These are phyloP conservation scores for Apiospora phragmitis DNA, from an alignment of 2,329 filamentous ascomycete genomes.

Conservation along the genomic window DNA sequence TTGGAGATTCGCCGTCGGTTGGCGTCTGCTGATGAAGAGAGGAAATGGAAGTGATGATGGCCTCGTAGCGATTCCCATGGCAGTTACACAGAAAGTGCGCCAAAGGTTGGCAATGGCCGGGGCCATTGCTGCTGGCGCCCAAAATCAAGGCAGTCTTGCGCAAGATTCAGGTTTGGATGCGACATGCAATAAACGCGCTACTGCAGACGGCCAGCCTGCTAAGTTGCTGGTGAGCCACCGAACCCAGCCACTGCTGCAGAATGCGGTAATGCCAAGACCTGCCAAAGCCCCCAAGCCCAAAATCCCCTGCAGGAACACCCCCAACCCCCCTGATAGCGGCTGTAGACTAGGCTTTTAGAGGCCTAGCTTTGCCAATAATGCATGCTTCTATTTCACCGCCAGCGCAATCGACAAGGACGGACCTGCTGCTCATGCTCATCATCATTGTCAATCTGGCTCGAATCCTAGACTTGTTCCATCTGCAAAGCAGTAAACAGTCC, in stretches of 20 bases:
- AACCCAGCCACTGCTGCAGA: neutral
- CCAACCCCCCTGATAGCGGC: too few relatives aligned
- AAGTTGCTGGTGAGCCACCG: neutral
- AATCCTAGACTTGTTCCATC: neutral
- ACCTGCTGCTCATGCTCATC: neutral
- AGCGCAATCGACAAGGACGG: neutral
- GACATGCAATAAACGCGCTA: neutral
- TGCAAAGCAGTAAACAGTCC: too few relatives aligned
- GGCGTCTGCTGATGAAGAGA: neutral
- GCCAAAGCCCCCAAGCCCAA: neutral
- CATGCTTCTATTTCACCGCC: neutral
- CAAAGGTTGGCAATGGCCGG: neutral
- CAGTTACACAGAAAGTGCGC: neutral
- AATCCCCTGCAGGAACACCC: neutral
- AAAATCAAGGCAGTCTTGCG: neutral
- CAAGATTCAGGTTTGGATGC: neutral
- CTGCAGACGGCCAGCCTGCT: neutral
- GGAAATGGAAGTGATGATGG: neutral
- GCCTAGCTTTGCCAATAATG: neutral
- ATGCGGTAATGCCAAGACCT: neutral
- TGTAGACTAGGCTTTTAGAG: neutral
- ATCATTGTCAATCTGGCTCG: neutral
- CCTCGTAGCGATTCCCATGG: neutral
- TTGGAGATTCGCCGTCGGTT: neutral
- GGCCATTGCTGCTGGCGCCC: neutral